These are phyloP conservation scores for Oryza meridionalis DNA, from an alignment of 176 grass and related monocot species.

Conservation along the genomic window DNA sequence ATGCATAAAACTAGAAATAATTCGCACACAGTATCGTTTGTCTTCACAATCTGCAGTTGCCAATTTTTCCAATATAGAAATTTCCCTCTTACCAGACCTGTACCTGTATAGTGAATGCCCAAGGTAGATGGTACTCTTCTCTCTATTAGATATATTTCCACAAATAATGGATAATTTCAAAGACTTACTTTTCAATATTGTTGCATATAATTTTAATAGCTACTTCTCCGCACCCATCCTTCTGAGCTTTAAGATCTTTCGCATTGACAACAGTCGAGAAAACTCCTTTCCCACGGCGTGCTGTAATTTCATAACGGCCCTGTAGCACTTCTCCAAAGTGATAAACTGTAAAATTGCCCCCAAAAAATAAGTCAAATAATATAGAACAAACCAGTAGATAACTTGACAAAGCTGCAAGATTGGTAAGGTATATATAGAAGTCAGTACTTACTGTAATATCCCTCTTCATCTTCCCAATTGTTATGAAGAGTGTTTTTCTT, in stretches of 20 bases:
- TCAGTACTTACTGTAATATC: conserved; percentile 90
- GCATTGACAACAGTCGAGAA: conserved; percentile 91
- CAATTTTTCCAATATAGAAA: conserved; percentile 95
- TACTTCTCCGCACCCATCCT: conserved; percentile 78
- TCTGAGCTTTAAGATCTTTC: conserved; percentile 86
- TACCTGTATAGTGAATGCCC: conserved; percentile 59
- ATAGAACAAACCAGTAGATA: neutral
- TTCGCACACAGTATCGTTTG: conserved; percentile 81
- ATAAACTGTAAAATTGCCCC: conserved; percentile 49
- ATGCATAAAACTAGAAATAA: conserved; percentile 99
- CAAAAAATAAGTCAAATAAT: conserved; percentile 11
- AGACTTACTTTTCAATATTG: conserved; percentile 39
- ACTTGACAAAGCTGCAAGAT: neutral
- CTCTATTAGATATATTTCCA: neutral
- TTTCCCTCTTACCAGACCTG: conserved; percentile 86
- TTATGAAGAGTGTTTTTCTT: conserved; percentile 81
- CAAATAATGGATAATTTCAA: neutral
- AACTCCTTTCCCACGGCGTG: conserved; percentile 87
- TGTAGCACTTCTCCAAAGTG: conserved; percentile 87
- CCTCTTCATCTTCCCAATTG: conserved; percentile 99
- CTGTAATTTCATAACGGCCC: conserved; percentile 87
- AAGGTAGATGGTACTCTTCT: neutral
- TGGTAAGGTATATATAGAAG: neutral
- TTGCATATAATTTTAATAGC: conserved; percentile 99
- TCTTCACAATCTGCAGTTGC: conserved; percentile 81